Evolutionary conservation across 2,329 filamentous ascomycete genomes (phyloP).

Genomic region (Lojkania enalia): DNA sequence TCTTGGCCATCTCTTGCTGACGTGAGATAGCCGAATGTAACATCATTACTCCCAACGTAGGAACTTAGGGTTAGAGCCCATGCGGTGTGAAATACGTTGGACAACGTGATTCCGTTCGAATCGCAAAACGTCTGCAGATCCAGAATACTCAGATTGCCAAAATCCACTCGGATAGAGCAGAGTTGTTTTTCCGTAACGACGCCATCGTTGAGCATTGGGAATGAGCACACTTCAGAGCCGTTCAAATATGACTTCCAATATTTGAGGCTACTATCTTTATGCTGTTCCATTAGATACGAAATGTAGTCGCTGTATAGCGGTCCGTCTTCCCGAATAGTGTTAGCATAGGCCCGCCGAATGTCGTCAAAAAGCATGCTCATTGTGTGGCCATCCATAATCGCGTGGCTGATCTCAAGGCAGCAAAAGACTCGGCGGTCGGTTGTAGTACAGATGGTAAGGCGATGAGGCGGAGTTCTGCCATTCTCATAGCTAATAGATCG

Average conservation of each 20-base stretch:
- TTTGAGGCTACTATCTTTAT: constrained; percentile 29
- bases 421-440: constrained; percentile 25
- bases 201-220: constrained; percentile 35
- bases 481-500: constrained; percentile 28
- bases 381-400: constrained; percentile 42
- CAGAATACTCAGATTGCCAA: constrained; percentile 28
- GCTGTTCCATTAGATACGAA: constrained; percentile 29
- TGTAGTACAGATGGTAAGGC: constrained; percentile 36
- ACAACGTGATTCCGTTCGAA: constrained; percentile 50
- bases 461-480: constrained; percentile 33
- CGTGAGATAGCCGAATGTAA: constrained; percentile 52
- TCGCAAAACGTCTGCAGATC: constrained; percentile 46
- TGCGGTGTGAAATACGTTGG: constrained; percentile 50
- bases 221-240: constrained; percentile 38
- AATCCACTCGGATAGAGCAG: constrained; percentile 32
- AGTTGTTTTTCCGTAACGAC: constrained; percentile 23
- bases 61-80: constrained; percentile 46
- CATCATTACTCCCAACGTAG: constrained; percentile 43
- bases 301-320: constrained; percentile 41
- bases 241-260: constrained; percentile 38
- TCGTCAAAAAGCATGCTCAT: constrained; percentile 36
- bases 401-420: constrained; percentile 40
- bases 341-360: constrained; percentile 32
- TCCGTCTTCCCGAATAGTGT: constrained; percentile 23
- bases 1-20: constrained; percentile 46